Evolutionary conservation across 176 grass and related monocot species (phyloP).

Genomic region (Saccharum spontaneum): DNA sequence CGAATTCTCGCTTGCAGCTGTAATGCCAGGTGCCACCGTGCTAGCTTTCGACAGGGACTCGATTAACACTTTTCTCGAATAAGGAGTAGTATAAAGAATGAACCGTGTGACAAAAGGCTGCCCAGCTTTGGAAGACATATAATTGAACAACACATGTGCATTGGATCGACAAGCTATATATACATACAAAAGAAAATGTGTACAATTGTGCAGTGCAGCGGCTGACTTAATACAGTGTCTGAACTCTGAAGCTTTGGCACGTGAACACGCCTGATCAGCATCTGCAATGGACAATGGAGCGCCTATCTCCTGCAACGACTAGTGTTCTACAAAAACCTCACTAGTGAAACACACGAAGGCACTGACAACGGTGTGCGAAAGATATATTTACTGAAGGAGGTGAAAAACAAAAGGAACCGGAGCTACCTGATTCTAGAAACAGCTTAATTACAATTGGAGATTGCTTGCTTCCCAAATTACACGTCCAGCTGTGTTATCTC

Average conservation of each 20-base stretch:
- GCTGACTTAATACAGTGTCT: not conserved
- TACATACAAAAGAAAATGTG: not conserved
- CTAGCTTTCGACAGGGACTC: constrained; percentile 6
- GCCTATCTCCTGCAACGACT: not conserved
- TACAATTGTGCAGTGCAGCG: constrained; percentile 18
- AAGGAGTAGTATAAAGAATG: too few species aligned
- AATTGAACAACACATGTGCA: constrained; percentile 30
- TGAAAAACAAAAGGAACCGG: not conserved
- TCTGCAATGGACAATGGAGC: constrained; percentile 19
- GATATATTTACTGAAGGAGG: constrained; percentile 18
- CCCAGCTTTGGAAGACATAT: not conserved
- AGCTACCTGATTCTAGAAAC: constrained; percentile 15
- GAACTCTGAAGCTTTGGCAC: constrained; percentile 21
- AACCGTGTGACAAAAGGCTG: not conserved
- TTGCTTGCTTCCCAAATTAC: not conserved
- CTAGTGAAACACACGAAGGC: constrained; percentile 18
- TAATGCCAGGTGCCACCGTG: not conserved
- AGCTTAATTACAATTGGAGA: constrained; percentile 34
- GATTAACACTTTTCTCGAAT: too few species aligned
- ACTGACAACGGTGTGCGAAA: constrained; percentile 34
- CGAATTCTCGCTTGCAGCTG: not conserved
- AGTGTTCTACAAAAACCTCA: constrained; percentile 30
- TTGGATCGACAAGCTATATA: not conserved
- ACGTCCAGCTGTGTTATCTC: constrained; percentile 63
- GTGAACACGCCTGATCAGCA: not conserved